phyloP scores from a whole-genome alignment of 768 basidiomycete genomes.

The Lentinula raphanica region DNA sequence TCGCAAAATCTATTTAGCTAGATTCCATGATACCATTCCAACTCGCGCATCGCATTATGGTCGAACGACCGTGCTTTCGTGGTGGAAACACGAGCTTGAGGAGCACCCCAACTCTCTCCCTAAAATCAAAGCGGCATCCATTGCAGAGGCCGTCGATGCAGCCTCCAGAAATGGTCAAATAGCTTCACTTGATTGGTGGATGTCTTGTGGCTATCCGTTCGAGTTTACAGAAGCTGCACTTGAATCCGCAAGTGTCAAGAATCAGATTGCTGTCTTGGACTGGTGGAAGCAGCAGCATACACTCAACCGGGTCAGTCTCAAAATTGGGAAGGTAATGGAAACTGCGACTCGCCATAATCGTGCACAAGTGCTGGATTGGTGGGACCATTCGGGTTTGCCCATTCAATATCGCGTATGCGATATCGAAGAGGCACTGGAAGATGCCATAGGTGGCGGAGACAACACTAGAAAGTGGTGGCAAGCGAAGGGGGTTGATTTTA shows the following conservation, averaged over 20 bases:
- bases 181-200: constrained; percentile 78
- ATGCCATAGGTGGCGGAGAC: constrained; percentile 77
- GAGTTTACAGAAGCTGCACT: constrained; percentile 79
- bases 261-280: constrained; percentile 68
- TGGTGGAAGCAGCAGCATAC: constrained; percentile 74
- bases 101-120: constrained; percentile 57
- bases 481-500: constrained; percentile 75
- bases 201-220: constrained; percentile 54
- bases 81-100: constrained; percentile 72
- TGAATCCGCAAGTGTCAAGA: constrained; percentile 73
- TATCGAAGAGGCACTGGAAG: constrained; percentile 87
- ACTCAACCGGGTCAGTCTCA: constrained; percentile 51
- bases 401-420: constrained; percentile 89
- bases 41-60: constrained; percentile 76
- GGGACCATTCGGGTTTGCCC: constrained; percentile 72
- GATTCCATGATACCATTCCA: constrained; percentile 68
- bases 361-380: constrained; percentile 83
- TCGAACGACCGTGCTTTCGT: constrained; percentile 64
- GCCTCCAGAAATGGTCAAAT: constrained; percentile 77
- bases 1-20: constrained; percentile 55
- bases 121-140: constrained; percentile 46
- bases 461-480: constrained; percentile 78
- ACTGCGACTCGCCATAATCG: constrained; percentile 81
- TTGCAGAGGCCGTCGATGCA: constrained; percentile 69
- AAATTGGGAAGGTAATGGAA: constrained; percentile 82